Conservation (phyloP, 768 basidiomycete genomes). For the Sporobolomyces roseus region DNA sequence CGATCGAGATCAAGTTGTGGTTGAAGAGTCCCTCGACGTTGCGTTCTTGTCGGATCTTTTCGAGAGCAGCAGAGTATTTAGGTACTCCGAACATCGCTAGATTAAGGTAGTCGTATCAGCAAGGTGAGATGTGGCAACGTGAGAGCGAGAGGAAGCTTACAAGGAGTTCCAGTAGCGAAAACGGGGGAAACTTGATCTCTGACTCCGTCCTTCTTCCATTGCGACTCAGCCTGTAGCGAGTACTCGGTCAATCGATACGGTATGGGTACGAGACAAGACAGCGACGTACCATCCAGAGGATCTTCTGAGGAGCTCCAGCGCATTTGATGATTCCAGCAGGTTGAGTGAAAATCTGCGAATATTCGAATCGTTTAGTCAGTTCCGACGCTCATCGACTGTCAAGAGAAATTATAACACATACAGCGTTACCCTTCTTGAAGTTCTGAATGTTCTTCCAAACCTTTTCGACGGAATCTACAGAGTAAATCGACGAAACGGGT, state of each 20-base stretch:
- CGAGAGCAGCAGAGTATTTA: constrained; percentile 85
- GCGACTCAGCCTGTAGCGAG: constrained; percentile 53
- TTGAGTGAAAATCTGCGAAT: constrained; percentile 74
- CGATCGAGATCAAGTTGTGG: constrained; percentile 75
- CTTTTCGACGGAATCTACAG: constrained; percentile 83
- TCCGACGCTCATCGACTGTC: neutral
- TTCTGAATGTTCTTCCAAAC: constrained; percentile 76
- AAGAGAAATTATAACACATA: neutral
- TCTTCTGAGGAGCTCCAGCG: constrained; percentile 63
- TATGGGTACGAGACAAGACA: constrained; percentile 1
- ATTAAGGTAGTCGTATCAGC: constrained; percentile 47
- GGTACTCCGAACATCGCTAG: constrained; percentile 91
- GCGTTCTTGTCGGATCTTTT: constrained; percentile 70
- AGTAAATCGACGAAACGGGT: constrained; percentile 88
- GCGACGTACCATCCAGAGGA: constrained; percentile 47
- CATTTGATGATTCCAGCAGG: constrained; percentile 91
- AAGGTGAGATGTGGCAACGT: constrained; percentile 9
- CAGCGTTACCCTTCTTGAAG: constrained; percentile 69
- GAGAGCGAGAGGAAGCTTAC: constrained; percentile 2
- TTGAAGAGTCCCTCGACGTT: constrained; percentile 75
- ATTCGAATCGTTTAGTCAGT: too few relatives aligned
- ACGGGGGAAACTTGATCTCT: constrained; percentile 33
- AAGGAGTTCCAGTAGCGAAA: constrained; percentile 42
- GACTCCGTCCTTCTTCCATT: constrained; percentile 45
- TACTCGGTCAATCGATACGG: too few relatives aligned